These are phyloP conservation scores for Hypocrella siamensis DNA, from an alignment of 2,329 filamentous ascomycete species.

Conservation along the genomic window DNA sequence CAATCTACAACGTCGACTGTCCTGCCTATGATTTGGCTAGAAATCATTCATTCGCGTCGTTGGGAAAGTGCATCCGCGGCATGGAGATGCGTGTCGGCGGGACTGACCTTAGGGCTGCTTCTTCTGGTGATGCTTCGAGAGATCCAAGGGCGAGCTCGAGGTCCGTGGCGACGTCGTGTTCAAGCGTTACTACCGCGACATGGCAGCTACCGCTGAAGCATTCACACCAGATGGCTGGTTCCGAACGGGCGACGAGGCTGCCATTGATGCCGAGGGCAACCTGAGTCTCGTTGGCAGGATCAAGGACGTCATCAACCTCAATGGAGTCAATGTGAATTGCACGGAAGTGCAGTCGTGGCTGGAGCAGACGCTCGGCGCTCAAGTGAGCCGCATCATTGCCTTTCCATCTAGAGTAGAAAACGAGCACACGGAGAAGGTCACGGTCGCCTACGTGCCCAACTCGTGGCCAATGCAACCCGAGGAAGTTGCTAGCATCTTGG, in stretches of 20 bases:
- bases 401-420: constrained; percentile 17
- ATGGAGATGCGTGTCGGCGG: constrained; percentile 21
- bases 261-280: constrained; percentile 17
- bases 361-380: constrained; percentile 12
- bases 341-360: constrained; percentile 22
- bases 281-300: constrained; percentile 19
- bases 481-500: constrained; percentile 1
- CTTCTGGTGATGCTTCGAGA: not conserved
- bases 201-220: constrained; percentile 37
- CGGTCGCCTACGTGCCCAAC: constrained; percentile 17
- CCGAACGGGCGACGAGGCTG: constrained; percentile 20
- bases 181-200: constrained; percentile 43
- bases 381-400: constrained; percentile 11
- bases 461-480: not conserved
- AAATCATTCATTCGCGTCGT: constrained; percentile 21
- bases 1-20: constrained; percentile 24
- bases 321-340: constrained; percentile 25
- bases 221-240: constrained; percentile 34
- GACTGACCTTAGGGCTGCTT: not conserved
- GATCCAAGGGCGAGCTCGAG: constrained; percentile 16
- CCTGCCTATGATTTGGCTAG: constrained; percentile 13
- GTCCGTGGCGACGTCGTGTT: constrained; percentile 35
- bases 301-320: constrained; percentile 30
- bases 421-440: constrained; percentile 20
- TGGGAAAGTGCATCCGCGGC: constrained; percentile 22